These are phyloP conservation scores for Porcisia hertigi DNA, from an alignment of 208 protist species.

Conservation along the genomic window DNA sequence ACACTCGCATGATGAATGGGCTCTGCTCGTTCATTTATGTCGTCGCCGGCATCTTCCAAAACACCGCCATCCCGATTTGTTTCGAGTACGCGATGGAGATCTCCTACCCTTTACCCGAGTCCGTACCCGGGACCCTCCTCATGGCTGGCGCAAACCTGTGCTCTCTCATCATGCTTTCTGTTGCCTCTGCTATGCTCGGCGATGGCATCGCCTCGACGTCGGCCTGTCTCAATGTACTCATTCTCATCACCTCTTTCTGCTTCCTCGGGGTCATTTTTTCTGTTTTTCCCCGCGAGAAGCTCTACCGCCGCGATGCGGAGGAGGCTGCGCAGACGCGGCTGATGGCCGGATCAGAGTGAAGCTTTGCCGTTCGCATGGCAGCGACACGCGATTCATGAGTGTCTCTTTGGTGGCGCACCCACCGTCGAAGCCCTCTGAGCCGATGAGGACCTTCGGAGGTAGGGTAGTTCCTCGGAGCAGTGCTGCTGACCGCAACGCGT, in stretches of 20 bases:
- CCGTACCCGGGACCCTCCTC: slow-evolving; percentile 60
- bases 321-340: slow-evolving; percentile 11
- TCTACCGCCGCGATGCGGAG: slow-evolving; percentile 53
- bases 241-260: slow-evolving; percentile 49
- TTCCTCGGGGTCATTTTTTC: slow-evolving; percentile 44
- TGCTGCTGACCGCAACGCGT: background rate
- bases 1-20: slow-evolving; percentile 39
- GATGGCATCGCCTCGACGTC: slow-evolving; percentile 33
- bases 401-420: background rate
- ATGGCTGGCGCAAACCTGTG: slow-evolving; percentile 73
- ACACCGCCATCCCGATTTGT: slow-evolving; percentile 69
- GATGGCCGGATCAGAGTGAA: background rate
- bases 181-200: slow-evolving; percentile 57
- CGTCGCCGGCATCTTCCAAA: slow-evolving; percentile 66
- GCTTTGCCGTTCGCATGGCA: background rate
- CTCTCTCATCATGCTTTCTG: slow-evolving; percentile 58
- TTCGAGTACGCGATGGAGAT: slow-evolving; percentile 83
- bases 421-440: background rate
- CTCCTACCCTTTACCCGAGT: slow-evolving; percentile 61
- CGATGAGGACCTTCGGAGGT: background rate
- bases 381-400: background rate
- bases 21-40: slow-evolving; percentile 54
- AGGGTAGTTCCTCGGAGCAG: background rate
- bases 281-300: slow-evolving; percentile 51
- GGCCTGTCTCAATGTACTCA: slow-evolving; percentile 49